phyloP scores from a whole-genome alignment of 495 filamentous ascomycete genomes.

The Parmelia sp. region DNA sequence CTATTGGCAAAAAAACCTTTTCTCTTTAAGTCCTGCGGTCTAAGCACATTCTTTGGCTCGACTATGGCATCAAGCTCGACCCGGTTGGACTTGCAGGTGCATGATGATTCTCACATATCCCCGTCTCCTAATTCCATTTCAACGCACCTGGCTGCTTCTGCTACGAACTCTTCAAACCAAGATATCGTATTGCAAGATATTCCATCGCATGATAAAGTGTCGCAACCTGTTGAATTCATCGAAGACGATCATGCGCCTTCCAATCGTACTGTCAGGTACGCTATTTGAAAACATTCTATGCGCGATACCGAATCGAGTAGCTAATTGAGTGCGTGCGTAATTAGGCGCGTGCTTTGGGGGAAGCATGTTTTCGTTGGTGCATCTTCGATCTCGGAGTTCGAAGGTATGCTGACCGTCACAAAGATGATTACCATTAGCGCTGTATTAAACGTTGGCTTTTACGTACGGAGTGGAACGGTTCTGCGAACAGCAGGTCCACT shows the following conservation, averaged over 20 bases:
- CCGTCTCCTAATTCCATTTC: too few species aligned
- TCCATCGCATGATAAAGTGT: too few species aligned
- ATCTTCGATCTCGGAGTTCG: neutral
- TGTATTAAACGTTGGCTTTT: neutral
- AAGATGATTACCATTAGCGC: neutral
- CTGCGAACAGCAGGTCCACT: neutral
- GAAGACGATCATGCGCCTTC: neutral
- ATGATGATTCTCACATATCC: too few species aligned
- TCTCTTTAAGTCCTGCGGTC: too few species aligned
- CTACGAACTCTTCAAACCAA: too few species aligned
- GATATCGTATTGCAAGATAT: too few species aligned
- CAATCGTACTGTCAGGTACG: neutral
- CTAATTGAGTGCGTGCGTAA: too few species aligned
- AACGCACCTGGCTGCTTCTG: too few species aligned
- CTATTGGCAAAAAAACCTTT: too few species aligned
- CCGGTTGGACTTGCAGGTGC: too few species aligned
- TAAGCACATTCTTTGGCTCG: too few species aligned
- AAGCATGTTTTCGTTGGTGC: neutral
- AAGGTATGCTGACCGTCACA: neutral
- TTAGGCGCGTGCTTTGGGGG: neutral
- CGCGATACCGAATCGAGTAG: neutral
- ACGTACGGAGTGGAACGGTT: neutral
- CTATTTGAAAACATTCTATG: neutral
- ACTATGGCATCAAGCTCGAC: too few species aligned
- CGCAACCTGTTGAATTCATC: neutral